Conservation (phyloP, 2,329 filamentous ascomycete genomes). For the Akanthomyces muscarius region DNA sequence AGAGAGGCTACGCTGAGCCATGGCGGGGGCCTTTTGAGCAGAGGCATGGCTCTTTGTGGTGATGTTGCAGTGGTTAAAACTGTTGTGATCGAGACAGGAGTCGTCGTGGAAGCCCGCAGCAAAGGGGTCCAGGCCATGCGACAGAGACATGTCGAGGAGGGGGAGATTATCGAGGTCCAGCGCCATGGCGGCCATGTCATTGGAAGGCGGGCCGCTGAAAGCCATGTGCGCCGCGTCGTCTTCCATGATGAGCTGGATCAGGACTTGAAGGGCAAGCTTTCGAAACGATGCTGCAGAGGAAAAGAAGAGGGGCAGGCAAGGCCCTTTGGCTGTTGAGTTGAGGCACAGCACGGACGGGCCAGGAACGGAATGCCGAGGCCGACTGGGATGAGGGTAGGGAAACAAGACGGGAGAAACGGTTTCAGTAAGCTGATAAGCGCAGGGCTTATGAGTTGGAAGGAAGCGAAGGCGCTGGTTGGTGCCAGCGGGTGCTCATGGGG, state of each 20-base stretch:
- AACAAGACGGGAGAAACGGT: background rate
- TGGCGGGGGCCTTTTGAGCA: conserved; percentile 9
- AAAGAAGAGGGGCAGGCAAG: background rate
- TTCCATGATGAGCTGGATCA: conserved; percentile 24
- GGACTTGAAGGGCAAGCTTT: background rate
- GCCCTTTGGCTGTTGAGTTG: background rate
- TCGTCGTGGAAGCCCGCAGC: conserved; percentile 30
- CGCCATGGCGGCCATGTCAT: conserved; percentile 26
- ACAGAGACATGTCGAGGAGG: conserved; percentile 24
- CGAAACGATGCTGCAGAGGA: conserved; percentile 4
- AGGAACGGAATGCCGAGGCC: conserved; percentile 1
- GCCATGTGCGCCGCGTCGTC: conserved; percentile 23
- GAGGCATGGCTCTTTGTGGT: conserved; percentile 19
- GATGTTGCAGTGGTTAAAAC: conserved; percentile 19
- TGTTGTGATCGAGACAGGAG: conserved; percentile 29
- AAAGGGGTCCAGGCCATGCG: conserved; percentile 26
- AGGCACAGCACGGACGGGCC: background rate
- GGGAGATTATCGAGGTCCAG: conserved; percentile 28
- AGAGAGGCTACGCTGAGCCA: conserved; percentile 18
- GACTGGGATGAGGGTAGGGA: background rate
- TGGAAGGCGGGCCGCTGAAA: conserved; percentile 25
- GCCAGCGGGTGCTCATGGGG: background rate
- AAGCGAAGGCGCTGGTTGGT: background rate
- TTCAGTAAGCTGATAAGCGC: conserved; percentile 4
- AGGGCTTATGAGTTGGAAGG: background rate